phyloP scores from a whole-genome alignment of 75 land plant species.

The Picea glauca region DNA sequence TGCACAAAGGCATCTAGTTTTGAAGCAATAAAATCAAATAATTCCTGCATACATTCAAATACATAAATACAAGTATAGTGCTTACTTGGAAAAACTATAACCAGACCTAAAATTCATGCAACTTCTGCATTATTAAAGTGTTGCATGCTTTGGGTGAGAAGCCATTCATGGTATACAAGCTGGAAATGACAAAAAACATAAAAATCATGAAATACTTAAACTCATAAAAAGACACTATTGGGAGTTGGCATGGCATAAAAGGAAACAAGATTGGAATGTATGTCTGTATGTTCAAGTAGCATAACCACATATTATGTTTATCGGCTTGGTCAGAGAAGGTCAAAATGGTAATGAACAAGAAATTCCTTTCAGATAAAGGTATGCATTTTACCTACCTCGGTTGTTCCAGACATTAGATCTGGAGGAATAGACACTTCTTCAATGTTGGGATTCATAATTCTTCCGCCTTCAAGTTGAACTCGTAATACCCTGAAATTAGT shows the following conservation, averaged over 20 bases:
- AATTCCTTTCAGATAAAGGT: background rate
- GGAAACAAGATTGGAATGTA: background rate
- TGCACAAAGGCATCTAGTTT: slow-evolving; percentile 47
- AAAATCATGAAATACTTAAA: background rate
- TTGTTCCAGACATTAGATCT: slow-evolving; percentile 58
- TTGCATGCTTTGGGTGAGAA: too few relatives aligned
- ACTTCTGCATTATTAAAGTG: too few relatives aligned
- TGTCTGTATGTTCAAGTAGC: background rate
- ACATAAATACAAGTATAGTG: too few relatives aligned
- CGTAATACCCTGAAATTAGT: slow-evolving; percentile 79
- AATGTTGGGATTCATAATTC: slow-evolving; percentile 33
- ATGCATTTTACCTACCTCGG: slow-evolving; percentile 46
- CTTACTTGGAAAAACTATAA: too few relatives aligned
- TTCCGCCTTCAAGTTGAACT: slow-evolving; percentile 65
- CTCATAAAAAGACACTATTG: background rate
- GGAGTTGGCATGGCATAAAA: background rate
- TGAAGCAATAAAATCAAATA: slow-evolving; percentile 66
- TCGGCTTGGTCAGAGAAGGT: background rate
- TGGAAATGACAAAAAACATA: too few relatives aligned
- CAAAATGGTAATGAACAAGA: background rate
- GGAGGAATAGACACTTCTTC: slow-evolving; percentile 62
- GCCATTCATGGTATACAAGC: too few relatives aligned
- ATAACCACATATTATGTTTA: too few relatives aligned
- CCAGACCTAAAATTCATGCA: too few relatives aligned
- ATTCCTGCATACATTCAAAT: slow-evolving; percentile 33